phyloP scores from a whole-genome alignment of 2,329 filamentous ascomycete genomes.

The Cladosporium sp. region DNA sequence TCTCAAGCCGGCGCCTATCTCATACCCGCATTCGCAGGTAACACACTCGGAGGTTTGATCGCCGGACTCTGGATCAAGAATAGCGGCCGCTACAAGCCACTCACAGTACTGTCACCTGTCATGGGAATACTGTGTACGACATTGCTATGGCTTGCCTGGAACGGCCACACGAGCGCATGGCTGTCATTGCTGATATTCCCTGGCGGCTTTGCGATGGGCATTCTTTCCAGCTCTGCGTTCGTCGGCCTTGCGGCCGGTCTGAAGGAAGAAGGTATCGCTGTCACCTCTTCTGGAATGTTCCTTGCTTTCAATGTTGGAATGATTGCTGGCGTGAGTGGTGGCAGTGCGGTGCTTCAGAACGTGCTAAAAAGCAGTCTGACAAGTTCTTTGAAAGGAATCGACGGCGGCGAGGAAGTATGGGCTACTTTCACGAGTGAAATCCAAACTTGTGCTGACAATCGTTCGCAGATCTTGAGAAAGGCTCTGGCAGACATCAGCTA shows the following conservation, averaged over 20 bases:
- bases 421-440: neutral
- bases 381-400: constrained; percentile 27
- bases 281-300: constrained; percentile 48
- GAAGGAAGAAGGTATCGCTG: constrained; percentile 43
- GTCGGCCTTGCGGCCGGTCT: constrained; percentile 48
- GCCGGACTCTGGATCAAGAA: constrained; percentile 55
- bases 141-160: constrained; percentile 54
- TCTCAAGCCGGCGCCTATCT: constrained; percentile 59
- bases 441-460: neutral
- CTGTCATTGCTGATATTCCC: constrained; percentile 60
- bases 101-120: constrained; percentile 50
- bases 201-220: constrained; percentile 50
- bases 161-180: constrained; percentile 52
- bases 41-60: constrained; percentile 59
- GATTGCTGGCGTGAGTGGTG: constrained; percentile 37
- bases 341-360: constrained; percentile 35
- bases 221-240: constrained; percentile 45
- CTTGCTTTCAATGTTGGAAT: constrained; percentile 42
- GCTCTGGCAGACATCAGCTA: constrained; percentile 40
- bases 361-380: constrained; percentile 33
- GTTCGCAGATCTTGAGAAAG: constrained; percentile 37
- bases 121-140: constrained; percentile 49
- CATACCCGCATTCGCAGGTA: constrained; percentile 64
- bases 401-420: constrained; percentile 26
- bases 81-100: constrained; percentile 57